Percentiles rank a stretch among this genome's conserved stretches.
Evolutionary conservation across 352 stramenopile species (phyloP).

Genomic region (Phytophthora citricola): DNA sequence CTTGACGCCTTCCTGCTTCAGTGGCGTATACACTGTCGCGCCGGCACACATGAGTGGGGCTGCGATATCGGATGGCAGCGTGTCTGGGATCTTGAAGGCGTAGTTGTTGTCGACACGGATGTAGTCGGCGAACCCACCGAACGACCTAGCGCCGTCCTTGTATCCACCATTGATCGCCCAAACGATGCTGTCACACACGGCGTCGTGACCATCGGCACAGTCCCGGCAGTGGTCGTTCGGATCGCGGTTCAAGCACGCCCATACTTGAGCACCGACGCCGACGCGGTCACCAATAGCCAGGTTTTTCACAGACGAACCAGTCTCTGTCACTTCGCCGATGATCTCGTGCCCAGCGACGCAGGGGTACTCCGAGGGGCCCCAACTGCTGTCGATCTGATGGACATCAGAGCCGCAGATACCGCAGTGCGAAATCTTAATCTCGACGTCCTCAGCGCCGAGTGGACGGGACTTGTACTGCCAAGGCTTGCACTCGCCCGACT

Average conservation of each 20-base stretch:
- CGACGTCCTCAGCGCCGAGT: conserved; percentile 33
- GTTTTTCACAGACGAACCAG: conserved; percentile 48
- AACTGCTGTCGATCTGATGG: conserved; percentile 50
- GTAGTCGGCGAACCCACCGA: too few species aligned
- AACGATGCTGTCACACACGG: too few species aligned
- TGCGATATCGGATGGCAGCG: too few species aligned
- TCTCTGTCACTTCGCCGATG: conserved; percentile 17
- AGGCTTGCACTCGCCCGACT: conserved; percentile 28
- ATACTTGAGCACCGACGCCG: conserved; percentile 29
- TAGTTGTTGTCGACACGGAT: too few species aligned
- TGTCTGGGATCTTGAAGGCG: too few species aligned
- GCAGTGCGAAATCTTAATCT: conserved; percentile 29
- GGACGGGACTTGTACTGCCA: conserved; percentile 40
- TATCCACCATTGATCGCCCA: too few species aligned
- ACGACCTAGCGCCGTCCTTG: too few species aligned
- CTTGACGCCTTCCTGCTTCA: too few species aligned
- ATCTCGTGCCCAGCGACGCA: conserved; percentile 58
- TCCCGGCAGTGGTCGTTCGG: conserved; percentile 56
- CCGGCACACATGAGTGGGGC: too few species aligned
- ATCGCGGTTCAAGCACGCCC: conserved; percentile 64
- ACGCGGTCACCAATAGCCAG: conserved; percentile 74
- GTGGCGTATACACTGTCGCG: too few species aligned
- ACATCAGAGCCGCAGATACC: conserved; percentile 40
- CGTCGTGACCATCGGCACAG: neutral
- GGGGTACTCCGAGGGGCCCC: conserved; percentile 39